phyloP scores from a whole-genome alignment of 1,284 basidiomycete species.

The Moesziomyces parantarcticus region DNA sequence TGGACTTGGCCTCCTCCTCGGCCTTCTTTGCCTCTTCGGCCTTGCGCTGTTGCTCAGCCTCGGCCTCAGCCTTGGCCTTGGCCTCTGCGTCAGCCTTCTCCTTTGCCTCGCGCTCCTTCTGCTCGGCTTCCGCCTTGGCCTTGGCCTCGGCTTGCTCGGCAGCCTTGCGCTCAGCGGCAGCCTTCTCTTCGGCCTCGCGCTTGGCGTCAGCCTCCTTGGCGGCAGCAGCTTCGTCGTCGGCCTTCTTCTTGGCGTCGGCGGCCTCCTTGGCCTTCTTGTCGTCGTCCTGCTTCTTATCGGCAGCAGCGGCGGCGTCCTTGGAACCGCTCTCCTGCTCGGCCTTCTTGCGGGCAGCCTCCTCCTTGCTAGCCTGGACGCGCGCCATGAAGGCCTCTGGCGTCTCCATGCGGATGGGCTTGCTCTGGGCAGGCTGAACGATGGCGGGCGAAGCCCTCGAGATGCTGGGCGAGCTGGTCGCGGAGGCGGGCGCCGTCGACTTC shows the following conservation, averaged over 20 bases:
- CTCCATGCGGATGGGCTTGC: constrained; percentile 57
- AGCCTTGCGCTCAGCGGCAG: constrained; percentile 40
- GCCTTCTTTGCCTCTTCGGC: constrained; percentile 41
- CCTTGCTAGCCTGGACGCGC: constrained; percentile 51
- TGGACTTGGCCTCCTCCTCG: constrained; percentile 44
- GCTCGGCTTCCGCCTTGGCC: constrained; percentile 37
- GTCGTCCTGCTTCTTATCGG: constrained; percentile 29
- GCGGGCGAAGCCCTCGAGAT: constrained; percentile 31
- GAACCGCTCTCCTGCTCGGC: constrained; percentile 36
- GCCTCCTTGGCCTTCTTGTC: constrained; percentile 36
- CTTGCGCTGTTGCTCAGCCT: constrained; percentile 32
- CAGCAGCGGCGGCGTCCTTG: constrained; percentile 42
- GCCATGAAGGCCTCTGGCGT: constrained; percentile 61
- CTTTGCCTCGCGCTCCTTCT: constrained; percentile 44
- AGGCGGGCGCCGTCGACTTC: constrained; percentile 29
- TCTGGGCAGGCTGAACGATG: constrained; percentile 42
- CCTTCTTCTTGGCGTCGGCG: constrained; percentile 47
- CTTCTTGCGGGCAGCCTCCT: constrained; percentile 56
- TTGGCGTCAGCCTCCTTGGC: constrained; percentile 35
- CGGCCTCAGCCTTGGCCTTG: constrained; percentile 17
- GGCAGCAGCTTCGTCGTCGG: constrained; percentile 40
- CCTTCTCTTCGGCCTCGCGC: constrained; percentile 44
- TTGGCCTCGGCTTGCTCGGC: constrained; percentile 37
- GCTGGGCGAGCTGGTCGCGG: constrained; percentile 35
- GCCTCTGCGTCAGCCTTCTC: constrained; percentile 38